Base-by-base conservation (phyloP, 345 rosid species). In the Sonneratia caseolaris region DNA sequence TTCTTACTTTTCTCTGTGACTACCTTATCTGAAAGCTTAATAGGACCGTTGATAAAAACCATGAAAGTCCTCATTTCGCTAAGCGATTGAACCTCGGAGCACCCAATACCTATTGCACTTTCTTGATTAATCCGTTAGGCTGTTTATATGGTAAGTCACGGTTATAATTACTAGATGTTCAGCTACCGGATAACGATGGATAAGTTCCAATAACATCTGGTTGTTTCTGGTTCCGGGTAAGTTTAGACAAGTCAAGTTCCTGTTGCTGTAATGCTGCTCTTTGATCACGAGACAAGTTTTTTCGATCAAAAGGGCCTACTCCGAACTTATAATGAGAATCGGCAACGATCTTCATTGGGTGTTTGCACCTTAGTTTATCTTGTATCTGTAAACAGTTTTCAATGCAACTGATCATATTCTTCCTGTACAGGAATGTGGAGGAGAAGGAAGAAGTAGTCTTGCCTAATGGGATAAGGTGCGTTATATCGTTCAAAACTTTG, bases 381-480 rank as follows among this genome's bases (percentile, higher is more conserved):
- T 43, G 24, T 43, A 22, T 68, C 19, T 53, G 16, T 13, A 12
- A 16, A 22, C 4, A 10, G 4, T 5, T n/a, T 37, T 27, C 40
- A 47, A 66, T 51, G 37, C 64, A 7, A 45, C 76, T 55, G 35
- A 66, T 12, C 48, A 40, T 0, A n/a, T 27, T 49, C 55, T 47
- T 76, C 24, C 19, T 78, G 19, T 69, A 37, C 83, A 93, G 98
- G 78, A 87, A 87, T 68, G 92, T 88, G 16, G 92, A 85, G 79
- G 77, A 87, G 78, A 83, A 83, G 73, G 84, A 91, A 74, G 96
- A 88, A 82, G 84, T 88, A 2, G 83, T 85, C 43, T 76, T 91
- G 83, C 96, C 96, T 48, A 89, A 89, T 61, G 98, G 95, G 65
- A 81, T 89, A 73, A 89, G 97, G 98, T 93, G 77, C 38, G 45